Conservation (phyloP, 345 rosid genomes). For the Orychophragmus violaceus region DNA sequence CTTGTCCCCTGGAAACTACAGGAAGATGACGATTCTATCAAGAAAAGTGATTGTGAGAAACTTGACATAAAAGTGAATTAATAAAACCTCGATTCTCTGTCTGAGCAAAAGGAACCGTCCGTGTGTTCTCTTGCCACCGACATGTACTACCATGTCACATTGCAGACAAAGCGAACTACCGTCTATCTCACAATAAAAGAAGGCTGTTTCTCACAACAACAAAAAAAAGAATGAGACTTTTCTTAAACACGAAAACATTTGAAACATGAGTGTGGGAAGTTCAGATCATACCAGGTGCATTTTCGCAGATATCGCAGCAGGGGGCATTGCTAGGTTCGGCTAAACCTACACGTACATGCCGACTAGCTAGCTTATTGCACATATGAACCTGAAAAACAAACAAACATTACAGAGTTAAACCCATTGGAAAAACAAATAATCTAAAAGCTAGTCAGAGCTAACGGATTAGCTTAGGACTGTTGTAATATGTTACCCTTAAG, state of each 20-base stretch:
- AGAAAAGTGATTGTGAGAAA: not conserved
- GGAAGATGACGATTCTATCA: not conserved
- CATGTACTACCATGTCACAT: slow-evolving; percentile 88
- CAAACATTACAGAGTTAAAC: not conserved
- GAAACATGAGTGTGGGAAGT: not conserved
- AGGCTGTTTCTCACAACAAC: slow-evolving; percentile 37
- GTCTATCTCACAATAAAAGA: slow-evolving; percentile 84
- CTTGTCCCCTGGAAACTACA: slow-evolving; percentile 77
- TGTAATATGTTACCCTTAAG: slow-evolving; percentile 25
- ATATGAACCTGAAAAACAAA: slow-evolving; percentile 49
- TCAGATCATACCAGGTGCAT: slow-evolving; percentile 59
- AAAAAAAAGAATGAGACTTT: slow-evolving; percentile 19
- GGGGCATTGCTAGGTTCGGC: slow-evolving; percentile 70
- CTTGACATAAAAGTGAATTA: slow-evolving; percentile 5
- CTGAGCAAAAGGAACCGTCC: slow-evolving; percentile 62
- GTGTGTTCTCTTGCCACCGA: slow-evolving; percentile 84
- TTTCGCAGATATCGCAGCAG: slow-evolving; percentile 80
- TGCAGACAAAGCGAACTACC: slow-evolving; percentile 86
- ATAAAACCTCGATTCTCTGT: slow-evolving; percentile 81
- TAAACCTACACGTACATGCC: slow-evolving; percentile 75
- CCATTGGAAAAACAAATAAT: no score
- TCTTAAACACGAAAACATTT: not conserved
- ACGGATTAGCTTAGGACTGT: slow-evolving; percentile 9
- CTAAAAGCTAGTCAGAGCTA: not conserved
- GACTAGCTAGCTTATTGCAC: slow-evolving; percentile 82